Evolutionary conservation across 305 asterid species (phyloP).

Genomic region (Ajuga reptans): DNA sequence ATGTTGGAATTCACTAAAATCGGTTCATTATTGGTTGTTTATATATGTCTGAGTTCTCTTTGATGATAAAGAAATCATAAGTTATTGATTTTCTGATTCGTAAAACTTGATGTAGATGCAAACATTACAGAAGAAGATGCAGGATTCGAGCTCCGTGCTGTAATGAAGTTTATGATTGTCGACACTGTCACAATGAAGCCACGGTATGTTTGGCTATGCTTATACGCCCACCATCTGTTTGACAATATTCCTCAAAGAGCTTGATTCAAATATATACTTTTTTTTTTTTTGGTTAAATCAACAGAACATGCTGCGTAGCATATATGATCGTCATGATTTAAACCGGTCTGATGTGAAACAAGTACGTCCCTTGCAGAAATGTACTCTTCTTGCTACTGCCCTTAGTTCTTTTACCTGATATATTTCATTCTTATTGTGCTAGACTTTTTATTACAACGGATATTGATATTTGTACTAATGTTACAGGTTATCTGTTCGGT

Average conservation of each 20-base stretch:
- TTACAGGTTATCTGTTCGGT: slow-evolving; percentile 88
- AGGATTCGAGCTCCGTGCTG: slow-evolving; percentile 87
- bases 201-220: slow-evolving; percentile 30
- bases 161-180: slow-evolving; percentile 80
- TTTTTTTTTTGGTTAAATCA: slow-evolving; percentile 7
- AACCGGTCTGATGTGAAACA: slow-evolving; percentile 69
- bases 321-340: slow-evolving; percentile 75
- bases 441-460: neutral
- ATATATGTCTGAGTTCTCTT: neutral
- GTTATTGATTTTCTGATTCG: neutral
- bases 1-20: neutral
- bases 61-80: neutral
- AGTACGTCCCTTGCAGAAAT: slow-evolving; percentile 40
- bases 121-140: slow-evolving; percentile 93
- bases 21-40: neutral
- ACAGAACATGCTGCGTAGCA: slow-evolving; percentile 55
- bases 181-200: slow-evolving; percentile 92
- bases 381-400: slow-evolving; percentile 22
- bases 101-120: slow-evolving; percentile 43
- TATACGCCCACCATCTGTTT: neutral
- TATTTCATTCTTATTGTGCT: neutral
- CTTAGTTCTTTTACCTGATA: neutral
- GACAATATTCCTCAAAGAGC: neutral
- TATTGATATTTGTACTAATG: neutral
- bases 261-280: neutral